Conservation (phyloP, 768 basidiomycete species). For the Xerocomellus chrysenteron region DNA sequence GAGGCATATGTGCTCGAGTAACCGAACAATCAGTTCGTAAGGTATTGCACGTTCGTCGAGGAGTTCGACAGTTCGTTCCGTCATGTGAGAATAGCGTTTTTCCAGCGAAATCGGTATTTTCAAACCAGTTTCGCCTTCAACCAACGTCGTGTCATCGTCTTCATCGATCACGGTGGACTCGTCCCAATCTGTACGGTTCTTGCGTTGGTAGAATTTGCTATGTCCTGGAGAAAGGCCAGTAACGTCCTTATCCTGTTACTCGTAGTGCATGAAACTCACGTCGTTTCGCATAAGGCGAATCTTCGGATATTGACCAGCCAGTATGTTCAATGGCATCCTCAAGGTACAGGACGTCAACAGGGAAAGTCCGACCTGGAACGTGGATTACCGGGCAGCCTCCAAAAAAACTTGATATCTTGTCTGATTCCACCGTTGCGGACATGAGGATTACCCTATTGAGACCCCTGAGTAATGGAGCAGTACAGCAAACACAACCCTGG, state of each 20-base stretch:
- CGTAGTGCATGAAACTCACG: slow-evolving; percentile 42
- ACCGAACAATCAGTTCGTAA: slow-evolving; percentile 82
- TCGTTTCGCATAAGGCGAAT: slow-evolving; percentile 76
- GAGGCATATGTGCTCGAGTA: slow-evolving; percentile 84
- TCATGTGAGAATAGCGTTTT: slow-evolving; percentile 77
- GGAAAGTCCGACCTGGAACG: slow-evolving; percentile 94
- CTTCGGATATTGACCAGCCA: slow-evolving; percentile 74
- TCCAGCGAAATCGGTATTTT: slow-evolving; percentile 51
- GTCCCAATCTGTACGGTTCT: slow-evolving; percentile 70
- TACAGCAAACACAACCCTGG: slow-evolving; percentile 12
- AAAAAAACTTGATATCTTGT: slow-evolving; percentile 87
- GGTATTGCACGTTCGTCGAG: slow-evolving; percentile 88
- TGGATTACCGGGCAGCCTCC: slow-evolving; percentile 81
- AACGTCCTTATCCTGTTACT: neutral
- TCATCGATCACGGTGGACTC: slow-evolving; percentile 64
- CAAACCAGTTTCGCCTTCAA: slow-evolving; percentile 16
- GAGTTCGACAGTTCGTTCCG: slow-evolving; percentile 75
- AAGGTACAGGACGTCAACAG: slow-evolving; percentile 80
- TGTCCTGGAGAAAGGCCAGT: slow-evolving; percentile 42
- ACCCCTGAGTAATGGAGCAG: slow-evolving; percentile 2
- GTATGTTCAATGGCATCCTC: slow-evolving; percentile 90
- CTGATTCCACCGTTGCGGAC: slow-evolving; percentile 94
- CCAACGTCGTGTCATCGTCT: slow-evolving; percentile 59
- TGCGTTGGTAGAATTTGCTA: slow-evolving; percentile 63
- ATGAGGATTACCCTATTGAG: slow-evolving; percentile 79